Evolutionary conservation across 2,329 filamentous ascomycete species (phyloP).

Genomic region (Nemania bipapillata): DNA sequence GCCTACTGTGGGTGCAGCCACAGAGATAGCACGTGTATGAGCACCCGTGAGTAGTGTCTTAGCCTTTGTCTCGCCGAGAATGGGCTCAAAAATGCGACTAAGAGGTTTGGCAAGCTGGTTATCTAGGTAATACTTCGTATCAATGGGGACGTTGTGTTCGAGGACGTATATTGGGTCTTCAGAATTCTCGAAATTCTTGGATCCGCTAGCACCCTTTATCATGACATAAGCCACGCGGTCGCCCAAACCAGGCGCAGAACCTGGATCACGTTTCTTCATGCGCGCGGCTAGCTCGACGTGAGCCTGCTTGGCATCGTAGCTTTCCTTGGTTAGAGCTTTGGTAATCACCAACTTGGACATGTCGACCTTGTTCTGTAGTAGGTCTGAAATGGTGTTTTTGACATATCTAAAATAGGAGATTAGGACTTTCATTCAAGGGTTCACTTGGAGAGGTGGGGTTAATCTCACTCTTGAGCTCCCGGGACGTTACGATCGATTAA

Average conservation of each 20-base stretch:
- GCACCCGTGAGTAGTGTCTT: constrained; percentile 87
- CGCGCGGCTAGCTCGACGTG: constrained; percentile 94
- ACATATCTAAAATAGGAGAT: constrained; percentile 75
- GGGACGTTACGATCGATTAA: constrained; percentile 91
- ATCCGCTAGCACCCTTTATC: constrained; percentile 86
- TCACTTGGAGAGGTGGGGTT: constrained; percentile 11
- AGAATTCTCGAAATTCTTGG: constrained; percentile 96
- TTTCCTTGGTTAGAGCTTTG: constrained; percentile 90
- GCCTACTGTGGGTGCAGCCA: constrained; percentile 89
- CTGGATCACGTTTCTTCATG: constrained; percentile 96
- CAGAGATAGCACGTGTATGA: constrained; percentile 92
- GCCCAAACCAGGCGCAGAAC: constrained; percentile 89
- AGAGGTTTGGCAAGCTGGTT: constrained; percentile 97
- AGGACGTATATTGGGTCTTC: constrained; percentile 97
- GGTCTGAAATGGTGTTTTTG: constrained; percentile 92
- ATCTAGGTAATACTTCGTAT: constrained; percentile 98
- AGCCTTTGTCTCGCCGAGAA: constrained; percentile 91
- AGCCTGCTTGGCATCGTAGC: constrained; percentile 91
- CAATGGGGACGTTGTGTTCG: constrained; percentile 96
- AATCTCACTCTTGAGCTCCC: constrained; percentile 88
- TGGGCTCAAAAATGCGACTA: constrained; percentile 95
- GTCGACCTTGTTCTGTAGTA: constrained; percentile 96
- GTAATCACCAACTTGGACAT: constrained; percentile 99
- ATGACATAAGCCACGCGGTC: constrained; percentile 99
- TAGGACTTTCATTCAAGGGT: constrained; percentile 48